A percentile compares a stretch with the other conserved stretches of the same genome.
phyloP scores from a whole-genome alignment of 208 protist genomes.

The Phytomonas sp. region DNA sequence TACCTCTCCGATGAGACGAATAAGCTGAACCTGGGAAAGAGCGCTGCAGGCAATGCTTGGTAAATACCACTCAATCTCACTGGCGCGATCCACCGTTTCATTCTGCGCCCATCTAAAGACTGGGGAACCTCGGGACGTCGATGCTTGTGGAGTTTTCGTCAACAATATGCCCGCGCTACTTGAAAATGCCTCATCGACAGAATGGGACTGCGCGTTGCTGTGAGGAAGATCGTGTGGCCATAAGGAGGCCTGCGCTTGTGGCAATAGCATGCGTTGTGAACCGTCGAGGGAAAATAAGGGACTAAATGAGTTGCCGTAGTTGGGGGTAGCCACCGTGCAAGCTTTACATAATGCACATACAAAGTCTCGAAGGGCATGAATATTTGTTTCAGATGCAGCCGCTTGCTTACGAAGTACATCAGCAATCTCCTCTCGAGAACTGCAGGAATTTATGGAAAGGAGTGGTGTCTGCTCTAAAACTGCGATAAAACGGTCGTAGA shows the following conservation, averaged over 20 bases:
- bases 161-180: neutral
- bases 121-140: neutral
- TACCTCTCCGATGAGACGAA: neutral
- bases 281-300: neutral
- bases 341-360: neutral
- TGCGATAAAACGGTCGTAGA: neutral
- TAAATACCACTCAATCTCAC: neutral
- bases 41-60: neutral
- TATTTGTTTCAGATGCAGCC: neutral
- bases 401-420: neutral
- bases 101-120: neutral
- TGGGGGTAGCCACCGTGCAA: neutral
- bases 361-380: neutral
- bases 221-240: neutral
- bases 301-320: neutral
- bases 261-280: neutral
- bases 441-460: conserved; percentile 1
- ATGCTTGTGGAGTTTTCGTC: neutral
- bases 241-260: neutral
- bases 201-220: neutral
- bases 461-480: neutral
- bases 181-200: neutral
- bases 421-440: neutral
- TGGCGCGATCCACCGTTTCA: neutral
- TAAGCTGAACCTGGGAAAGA: neutral